Evolutionary conservation across 202 grass and related monocot species (phyloP).

Genomic region (Panicum hallii): DNA sequence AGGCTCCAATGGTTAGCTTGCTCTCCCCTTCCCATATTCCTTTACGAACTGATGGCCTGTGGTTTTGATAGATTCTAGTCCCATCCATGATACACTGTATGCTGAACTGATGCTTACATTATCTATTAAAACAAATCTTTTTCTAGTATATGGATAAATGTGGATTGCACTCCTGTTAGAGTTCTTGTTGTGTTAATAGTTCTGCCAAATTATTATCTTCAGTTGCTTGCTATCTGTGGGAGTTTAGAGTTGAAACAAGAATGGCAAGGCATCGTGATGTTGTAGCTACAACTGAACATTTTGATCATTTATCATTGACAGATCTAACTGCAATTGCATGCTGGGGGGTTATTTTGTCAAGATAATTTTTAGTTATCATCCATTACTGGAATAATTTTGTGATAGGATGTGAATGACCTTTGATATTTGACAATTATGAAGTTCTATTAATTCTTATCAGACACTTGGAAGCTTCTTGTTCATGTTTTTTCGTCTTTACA

Average conservation of each 20-base stretch:
- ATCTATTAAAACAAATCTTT: constrained; percentile 10
- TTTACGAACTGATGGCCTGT: not conserved
- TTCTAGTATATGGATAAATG: not conserved
- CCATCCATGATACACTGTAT: not conserved
- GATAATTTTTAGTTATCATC: not conserved
- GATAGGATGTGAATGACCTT: constrained; percentile 38
- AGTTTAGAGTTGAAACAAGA: constrained; percentile 14
- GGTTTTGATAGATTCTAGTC: constrained; percentile 23
- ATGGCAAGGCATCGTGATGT: constrained; percentile 3
- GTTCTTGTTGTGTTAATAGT: not conserved
- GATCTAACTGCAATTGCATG: not conserved
- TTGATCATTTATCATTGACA: constrained; percentile 12
- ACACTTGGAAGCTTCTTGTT: not conserved
- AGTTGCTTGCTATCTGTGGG: not conserved
- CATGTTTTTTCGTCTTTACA: not conserved
- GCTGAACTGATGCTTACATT: not conserved
- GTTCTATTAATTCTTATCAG: not conserved
- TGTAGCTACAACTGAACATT: constrained; percentile 14
- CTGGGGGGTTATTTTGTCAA: constrained; percentile 1
- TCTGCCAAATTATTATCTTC: constrained; percentile 28
- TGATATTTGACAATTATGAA: constrained; percentile 11
- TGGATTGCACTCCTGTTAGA: constrained; percentile 7
- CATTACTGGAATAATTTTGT: constrained; percentile 22
- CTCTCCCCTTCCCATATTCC: not conserved
- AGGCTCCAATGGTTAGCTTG: constrained; percentile 58